Evolutionary conservation across 2,329 filamentous ascomycete species (phyloP).

Genomic region (Aspergillus pseudoglaucus): DNA sequence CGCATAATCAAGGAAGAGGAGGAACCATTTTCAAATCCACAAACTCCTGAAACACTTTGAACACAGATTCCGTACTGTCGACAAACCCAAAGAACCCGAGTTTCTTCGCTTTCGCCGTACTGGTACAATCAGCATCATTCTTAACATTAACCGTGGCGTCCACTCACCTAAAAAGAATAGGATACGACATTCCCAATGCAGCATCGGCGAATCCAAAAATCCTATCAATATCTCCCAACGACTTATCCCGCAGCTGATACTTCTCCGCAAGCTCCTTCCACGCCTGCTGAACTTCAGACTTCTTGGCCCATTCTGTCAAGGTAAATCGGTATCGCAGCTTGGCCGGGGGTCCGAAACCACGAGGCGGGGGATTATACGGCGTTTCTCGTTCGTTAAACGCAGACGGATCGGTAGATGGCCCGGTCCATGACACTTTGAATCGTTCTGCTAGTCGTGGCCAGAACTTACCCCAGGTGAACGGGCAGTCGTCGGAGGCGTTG

Average conservation of each 20-base stretch:
- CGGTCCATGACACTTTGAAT: slow-evolving; percentile 37
- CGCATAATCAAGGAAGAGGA: not conserved
- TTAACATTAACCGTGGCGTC: not conserved
- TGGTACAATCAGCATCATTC: slow-evolving; percentile 4
- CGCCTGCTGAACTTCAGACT: slow-evolving; percentile 37
- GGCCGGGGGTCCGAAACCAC: slow-evolving; percentile 40
- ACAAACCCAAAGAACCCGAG: slow-evolving; percentile 30
- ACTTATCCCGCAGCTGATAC: slow-evolving; percentile 36
- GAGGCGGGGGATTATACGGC: slow-evolving; percentile 18
- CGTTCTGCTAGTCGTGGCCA: slow-evolving; percentile 43
- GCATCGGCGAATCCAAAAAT: slow-evolving; percentile 45
- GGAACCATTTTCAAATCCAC: slow-evolving; percentile 1
- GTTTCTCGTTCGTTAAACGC: slow-evolving; percentile 16
- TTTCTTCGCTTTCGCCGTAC: slow-evolving; percentile 24
- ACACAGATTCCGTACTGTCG: slow-evolving; percentile 20
- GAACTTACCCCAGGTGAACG: slow-evolving; percentile 44
- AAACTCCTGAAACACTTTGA: not conserved
- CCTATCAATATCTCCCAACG: slow-evolving; percentile 40
- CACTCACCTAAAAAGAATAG: slow-evolving; percentile 25
- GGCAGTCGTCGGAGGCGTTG: slow-evolving; percentile 43
- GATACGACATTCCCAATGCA: slow-evolving; percentile 25
- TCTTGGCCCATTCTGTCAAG: slow-evolving; percentile 42
- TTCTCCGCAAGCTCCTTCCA: slow-evolving; percentile 42
- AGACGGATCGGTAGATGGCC: slow-evolving; percentile 19
- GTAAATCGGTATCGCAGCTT: slow-evolving; percentile 36